These are phyloP conservation scores for Tarenaya hassleriana DNA, from an alignment of 345 rosid species.

Conservation along the genomic window DNA sequence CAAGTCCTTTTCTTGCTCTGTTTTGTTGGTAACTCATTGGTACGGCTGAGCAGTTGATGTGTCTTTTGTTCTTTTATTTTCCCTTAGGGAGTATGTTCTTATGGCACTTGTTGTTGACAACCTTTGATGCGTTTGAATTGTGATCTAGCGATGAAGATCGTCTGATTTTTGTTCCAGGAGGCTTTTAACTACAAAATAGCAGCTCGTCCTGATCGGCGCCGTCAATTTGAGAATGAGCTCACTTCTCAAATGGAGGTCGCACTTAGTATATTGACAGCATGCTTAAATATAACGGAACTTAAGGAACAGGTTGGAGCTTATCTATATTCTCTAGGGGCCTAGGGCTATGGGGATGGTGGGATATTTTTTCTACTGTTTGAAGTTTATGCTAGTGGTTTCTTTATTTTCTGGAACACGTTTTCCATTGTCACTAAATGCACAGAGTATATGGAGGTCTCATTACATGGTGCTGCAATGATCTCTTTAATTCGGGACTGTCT, in stretches of 20 bases:
- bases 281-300: constrained; percentile 67
- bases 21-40: too few relatives aligned
- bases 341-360: neutral
- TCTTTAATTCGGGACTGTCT: constrained; percentile 13
- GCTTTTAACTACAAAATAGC: constrained; percentile 94
- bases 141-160: constrained; percentile 6
- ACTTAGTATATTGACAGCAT: constrained; percentile 71
- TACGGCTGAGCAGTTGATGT: too few relatives aligned
- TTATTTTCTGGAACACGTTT: neutral
- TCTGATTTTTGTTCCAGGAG: constrained; percentile 45
- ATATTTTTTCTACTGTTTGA: neutral
- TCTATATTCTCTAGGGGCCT: constrained; percentile 12
- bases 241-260: constrained; percentile 80
- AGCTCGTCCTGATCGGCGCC: constrained; percentile 95
- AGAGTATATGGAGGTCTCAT: constrained; percentile 9
- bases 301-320: constrained; percentile 71
- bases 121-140: neutral
- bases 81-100: constrained; percentile 1
- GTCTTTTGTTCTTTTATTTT: constrained; percentile 1
- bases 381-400: too few relatives aligned
- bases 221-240: constrained; percentile 88
- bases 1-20: too few relatives aligned
- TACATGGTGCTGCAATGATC: constrained; percentile 11
- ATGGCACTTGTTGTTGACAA: neutral
- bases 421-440: neutral